Base-by-base conservation (phyloP, 225 moss, liverwort and hornwort species). In the Asterella californica region DNA sequence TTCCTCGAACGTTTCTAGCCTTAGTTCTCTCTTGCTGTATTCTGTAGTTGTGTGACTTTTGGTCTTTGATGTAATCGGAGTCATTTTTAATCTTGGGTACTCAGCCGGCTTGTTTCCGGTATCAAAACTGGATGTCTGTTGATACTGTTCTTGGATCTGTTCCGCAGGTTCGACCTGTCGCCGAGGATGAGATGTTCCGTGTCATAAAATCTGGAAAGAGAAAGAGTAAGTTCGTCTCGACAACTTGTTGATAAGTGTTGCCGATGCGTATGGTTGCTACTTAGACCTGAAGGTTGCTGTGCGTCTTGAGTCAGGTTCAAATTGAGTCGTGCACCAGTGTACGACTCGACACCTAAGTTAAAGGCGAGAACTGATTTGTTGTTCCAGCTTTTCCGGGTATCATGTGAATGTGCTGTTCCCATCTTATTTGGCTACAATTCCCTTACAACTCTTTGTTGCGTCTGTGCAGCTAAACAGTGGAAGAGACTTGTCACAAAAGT, bases 121-220 rank as follows among this genome's bases (percentile, higher is more conserved):
- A 42, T 42, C 4, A 42, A 42, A 42, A 9, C 24, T 67, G 67
- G 34, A 67, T 15, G 2, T 48, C 27, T 49, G 49, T n/a, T 27
- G n/a, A 29, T 27, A 50, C 24, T 29, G 24, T 72, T 0, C 72
- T 50, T 47, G 25, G 38, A 81, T 68, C 22, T 78, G 59, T 74
- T n/a, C 54, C 78, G 75, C 83, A 97, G 97, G 97, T 97, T 81
- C 86, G 97, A 76, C 97, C 97, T 10, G 90, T 97, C 76, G 97
- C 94, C 53, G 94, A 97, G 87, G 97, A 94, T 88, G 97, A 97
- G 85, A 97, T 97, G 93, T 97, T 97, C 81, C 91, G 94, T 76
- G 94, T 92, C 29, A 81, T 97, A 64, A 94, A 91, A 70, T 91
- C 97, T 36, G 97, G 97, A 60, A 97, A 97, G 75, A 91, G 97